phyloP scores from a whole-genome alignment of 371 early-diverging fungal genomes.

The Blastocladiella emersonii region DNA sequence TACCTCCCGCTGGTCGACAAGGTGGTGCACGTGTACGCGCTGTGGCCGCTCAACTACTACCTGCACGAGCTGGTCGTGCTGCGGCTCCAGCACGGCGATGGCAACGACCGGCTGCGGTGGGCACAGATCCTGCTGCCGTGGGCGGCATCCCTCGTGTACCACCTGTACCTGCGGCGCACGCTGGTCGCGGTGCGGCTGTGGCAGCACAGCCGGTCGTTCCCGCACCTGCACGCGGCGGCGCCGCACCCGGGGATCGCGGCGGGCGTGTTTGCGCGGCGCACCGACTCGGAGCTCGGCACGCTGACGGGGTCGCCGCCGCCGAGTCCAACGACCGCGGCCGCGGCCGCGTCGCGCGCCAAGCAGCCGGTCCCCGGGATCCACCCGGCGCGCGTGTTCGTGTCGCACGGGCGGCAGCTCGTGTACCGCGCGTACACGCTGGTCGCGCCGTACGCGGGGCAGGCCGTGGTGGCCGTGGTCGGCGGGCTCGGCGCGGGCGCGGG shows the following conservation, averaged over 20 bases:
- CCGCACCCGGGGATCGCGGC: too few species aligned
- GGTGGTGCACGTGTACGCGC: neutral
- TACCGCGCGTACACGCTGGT: neutral
- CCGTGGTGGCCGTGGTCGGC: neutral
- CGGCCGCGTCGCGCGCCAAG: neutral
- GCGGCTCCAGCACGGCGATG: neutral
- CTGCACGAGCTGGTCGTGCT: too few species aligned
- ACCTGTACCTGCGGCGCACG: neutral
- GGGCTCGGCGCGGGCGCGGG: neutral
- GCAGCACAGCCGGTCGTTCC: neutral
- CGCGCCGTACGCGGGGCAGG: neutral
- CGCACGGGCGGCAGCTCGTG: neutral
- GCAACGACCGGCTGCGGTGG: too few species aligned
- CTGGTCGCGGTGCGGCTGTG: constrained; percentile 1
- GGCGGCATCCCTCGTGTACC: neutral
- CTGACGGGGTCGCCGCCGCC: too few species aligned
- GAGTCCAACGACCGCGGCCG: too few species aligned
- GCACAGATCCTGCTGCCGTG: neutral
- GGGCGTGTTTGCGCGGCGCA: too few species aligned
- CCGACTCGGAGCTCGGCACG: neutral
- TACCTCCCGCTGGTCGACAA: neutral
- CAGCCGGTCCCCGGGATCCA: neutral
- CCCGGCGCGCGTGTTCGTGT: neutral
- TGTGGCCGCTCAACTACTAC: neutral
- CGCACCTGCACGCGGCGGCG: neutral